Evolutionary conservation across 2,329 filamentous ascomycete genomes (phyloP), one percentile per base, ranked within the genome.

Genomic region (Boeremia lycopersici): DNA sequence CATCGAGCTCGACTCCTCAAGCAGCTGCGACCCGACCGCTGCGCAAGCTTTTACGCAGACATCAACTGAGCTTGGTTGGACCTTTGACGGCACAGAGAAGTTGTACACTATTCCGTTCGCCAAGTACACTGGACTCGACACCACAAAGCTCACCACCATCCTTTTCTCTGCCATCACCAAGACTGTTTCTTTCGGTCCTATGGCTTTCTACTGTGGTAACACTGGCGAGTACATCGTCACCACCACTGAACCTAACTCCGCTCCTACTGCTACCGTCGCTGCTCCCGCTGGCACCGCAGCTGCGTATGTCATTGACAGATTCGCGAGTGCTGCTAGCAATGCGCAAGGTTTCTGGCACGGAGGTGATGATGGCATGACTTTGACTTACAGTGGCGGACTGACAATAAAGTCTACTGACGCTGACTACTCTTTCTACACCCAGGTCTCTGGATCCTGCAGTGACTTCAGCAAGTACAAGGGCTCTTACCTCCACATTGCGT

Each of bases 291-390:
- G 81, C 43, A 78, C 79, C 17, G 79, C 79, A 25, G 62, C 79
- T 13, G 72, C 75, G 11, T 76, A 85, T 28, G 76, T 88, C 0
- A 83, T 90, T 52, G 87, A 90, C 72, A 80, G 79, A 3, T 90
- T 90, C 60, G 73, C 73, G 31, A 79, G 78, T 60, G 52, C 72
- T 2, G 74, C 79, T 56, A 78, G 73, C 25, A 89, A 90, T 64
- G 80, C 83, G 15, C 78, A 89, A 2, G 83, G 82, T 2, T 81
- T 84, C 71, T 89, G 85, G 82, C 86, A 89, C 69, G 87, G 87
- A 9, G 78, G 78, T n/a, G 85, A 86, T 41, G 86, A 89, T 55
- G 79, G 80, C 13, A 80, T 87, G 65, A 76, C 73, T 5, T 71
- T 84, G 23, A 81, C 79, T 11, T 83, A 83, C 62, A 76, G 77